A percentile compares a stretch with the other conserved stretches of the same genome.
Evolutionary conservation across 208 protist genomes (phyloP).

Genomic region (Trichomonas tenax): DNA sequence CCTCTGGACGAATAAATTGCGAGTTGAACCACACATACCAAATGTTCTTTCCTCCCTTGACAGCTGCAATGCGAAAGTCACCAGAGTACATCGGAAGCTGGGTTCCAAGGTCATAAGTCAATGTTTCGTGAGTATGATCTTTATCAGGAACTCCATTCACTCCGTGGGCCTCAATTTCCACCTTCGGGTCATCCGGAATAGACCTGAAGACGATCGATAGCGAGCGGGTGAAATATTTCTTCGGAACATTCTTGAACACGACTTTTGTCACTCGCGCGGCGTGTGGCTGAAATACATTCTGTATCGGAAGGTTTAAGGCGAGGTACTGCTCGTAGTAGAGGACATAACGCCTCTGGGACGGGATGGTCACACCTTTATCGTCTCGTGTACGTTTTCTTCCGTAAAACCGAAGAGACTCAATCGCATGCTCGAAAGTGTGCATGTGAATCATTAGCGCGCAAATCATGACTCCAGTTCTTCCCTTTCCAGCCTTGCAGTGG

Average conservation of each 20-base stretch:
- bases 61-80: background rate
- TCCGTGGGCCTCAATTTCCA: background rate
- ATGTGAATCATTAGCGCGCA: constrained; percentile 36
- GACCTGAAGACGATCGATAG: background rate
- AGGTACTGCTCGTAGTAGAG: constrained; percentile 6
- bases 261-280: background rate
- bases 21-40: constrained; percentile 1
- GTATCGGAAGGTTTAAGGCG: background rate
- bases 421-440: background rate
- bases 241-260: background rate
- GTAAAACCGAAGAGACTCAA: constrained; percentile 42
- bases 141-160: background rate
- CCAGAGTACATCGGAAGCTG: background rate
- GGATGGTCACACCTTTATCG: constrained; percentile 64
- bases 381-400: constrained; percentile 55
- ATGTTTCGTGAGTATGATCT: background rate
- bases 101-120: background rate
- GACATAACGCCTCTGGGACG: constrained; percentile 50
- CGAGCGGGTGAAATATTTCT: background rate
- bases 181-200: background rate
- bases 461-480: constrained; percentile 77
- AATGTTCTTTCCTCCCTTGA: background rate
- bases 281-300: background rate
- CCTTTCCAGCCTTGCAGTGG: constrained; percentile 91
- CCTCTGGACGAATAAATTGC: background rate